Evolutionary conservation across 2,329 filamentous ascomycete species (phyloP), one percentile per base, ranked within the genome.

Genomic region (Xylariaceae sp.): DNA sequence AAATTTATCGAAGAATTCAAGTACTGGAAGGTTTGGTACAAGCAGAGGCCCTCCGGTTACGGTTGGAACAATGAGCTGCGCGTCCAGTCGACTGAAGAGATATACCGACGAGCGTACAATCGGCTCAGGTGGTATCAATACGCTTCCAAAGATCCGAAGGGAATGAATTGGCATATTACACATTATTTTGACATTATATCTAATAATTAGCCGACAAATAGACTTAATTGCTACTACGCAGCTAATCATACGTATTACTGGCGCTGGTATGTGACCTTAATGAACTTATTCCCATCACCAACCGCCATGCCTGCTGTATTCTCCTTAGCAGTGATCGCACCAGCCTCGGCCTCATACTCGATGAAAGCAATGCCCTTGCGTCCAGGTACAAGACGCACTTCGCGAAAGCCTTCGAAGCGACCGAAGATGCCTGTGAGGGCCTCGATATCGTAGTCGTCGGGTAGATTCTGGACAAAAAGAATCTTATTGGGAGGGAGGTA

Each of bases 401-500:
- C 95, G 72, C 89, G 89, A 80, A 99, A 97, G 23, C 94, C 94
- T 62, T 96, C 91, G 78, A 96, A 99, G 45, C 90, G 87, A 47
- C 87, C 86, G 76, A 98, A 99, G 61, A 98, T 87, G 28, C 83
- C 82, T 0, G 87, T 89, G 52, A 99, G 84, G 21, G 82, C 85
- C 63, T 96, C 92, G 69, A 91, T 86, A 73, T 90, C 90, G 75
- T 90, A 92, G 63, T 92, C 90, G 62, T 94, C 91, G 7, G 95
- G 93, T 31, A 99, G 77, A 68, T 98, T 94, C 78, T 96, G 92
- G 60, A 98, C 80, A 78, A 98, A 96, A 31, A 99, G 84, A 65
- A 92, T 96, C 79, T 96, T 97, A 84, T 98, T 98, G 31, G 95
- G 94, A 3, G 94, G 94, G 3, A 98, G 85, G 75, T 96, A 98